Conservation (phyloP, 1,284 basidiomycete genomes). For the Uromyces viciae-fabae region DNA sequence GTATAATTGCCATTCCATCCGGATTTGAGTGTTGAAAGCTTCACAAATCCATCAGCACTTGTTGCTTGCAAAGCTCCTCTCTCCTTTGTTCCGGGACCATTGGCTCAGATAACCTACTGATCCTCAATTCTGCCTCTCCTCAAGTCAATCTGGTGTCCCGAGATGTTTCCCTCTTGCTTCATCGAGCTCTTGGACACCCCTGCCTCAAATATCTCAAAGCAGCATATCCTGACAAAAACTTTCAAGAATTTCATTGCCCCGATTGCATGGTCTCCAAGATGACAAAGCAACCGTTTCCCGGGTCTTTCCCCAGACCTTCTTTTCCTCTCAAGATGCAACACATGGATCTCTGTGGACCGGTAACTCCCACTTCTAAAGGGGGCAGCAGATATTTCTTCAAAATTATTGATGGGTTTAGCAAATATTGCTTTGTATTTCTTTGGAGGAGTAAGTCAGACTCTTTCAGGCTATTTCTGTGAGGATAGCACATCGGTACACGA, state of each 20-base stretch:
- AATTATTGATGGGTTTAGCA: neutral
- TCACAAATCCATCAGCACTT: no score
- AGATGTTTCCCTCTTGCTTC: neutral
- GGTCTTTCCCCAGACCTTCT: neutral
- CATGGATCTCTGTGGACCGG: neutral
- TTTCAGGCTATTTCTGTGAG: neutral
- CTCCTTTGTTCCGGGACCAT: neutral
- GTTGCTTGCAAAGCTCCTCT: neutral
- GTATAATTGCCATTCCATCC: no score
- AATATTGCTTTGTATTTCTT: neutral
- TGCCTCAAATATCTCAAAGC: neutral
- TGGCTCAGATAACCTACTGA: neutral
- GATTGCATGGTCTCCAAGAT: neutral
- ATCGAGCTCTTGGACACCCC: neutral
- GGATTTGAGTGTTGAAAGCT: no score
- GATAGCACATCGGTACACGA: no score
- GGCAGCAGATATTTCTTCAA: neutral
- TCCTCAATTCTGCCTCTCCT: neutral
- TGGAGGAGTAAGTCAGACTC: neutral
- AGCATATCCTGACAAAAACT: neutral
- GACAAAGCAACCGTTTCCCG: neutral
- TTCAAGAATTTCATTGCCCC: neutral
- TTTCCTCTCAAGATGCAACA: neutral
- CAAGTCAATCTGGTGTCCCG: neutral
- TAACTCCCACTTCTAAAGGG: neutral